These are phyloP conservation scores for Phytophthora pistaciae DNA, from an alignment of 352 stramenopile species.

Conservation along the genomic window DNA sequence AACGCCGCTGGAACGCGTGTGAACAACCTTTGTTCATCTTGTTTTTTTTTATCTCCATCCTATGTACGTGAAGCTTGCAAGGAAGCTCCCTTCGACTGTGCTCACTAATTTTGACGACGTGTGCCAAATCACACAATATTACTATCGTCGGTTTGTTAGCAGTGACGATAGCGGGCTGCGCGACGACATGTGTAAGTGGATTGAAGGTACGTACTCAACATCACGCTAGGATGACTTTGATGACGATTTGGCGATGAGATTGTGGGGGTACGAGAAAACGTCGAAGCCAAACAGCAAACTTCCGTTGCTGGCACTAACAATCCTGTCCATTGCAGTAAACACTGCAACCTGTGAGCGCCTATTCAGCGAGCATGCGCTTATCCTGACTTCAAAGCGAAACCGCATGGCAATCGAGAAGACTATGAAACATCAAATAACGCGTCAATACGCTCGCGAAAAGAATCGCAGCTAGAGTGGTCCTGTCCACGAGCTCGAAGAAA, in stretches of 20 bases:
- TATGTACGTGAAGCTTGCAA: neutral
- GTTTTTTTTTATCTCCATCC: conserved; percentile 10
- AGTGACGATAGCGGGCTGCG: neutral
- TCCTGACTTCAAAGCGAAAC: neutral
- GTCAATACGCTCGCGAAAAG: neutral
- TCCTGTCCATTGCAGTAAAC: neutral
- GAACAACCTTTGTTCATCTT: conserved; percentile 18
- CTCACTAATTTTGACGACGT: neutral
- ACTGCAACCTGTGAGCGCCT: neutral
- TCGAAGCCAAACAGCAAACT: neutral
- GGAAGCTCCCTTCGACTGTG: neutral
- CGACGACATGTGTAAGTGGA: neutral
- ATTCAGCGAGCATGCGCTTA: neutral
- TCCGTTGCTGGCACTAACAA: neutral
- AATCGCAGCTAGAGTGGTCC: conserved; percentile 6
- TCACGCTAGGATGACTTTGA: neutral
- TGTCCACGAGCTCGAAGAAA: conserved; percentile 8
- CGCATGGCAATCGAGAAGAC: neutral
- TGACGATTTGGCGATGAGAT: neutral
- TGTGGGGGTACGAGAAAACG: neutral
- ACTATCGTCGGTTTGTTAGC: neutral
- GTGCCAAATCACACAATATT: neutral
- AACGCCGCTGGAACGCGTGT: conserved; percentile 8
- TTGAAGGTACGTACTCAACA: neutral
- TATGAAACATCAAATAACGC: neutral